Base-by-base conservation (phyloP, 2,329 filamentous ascomycete genomes). In the Cladophialophora psammophila region DNA sequence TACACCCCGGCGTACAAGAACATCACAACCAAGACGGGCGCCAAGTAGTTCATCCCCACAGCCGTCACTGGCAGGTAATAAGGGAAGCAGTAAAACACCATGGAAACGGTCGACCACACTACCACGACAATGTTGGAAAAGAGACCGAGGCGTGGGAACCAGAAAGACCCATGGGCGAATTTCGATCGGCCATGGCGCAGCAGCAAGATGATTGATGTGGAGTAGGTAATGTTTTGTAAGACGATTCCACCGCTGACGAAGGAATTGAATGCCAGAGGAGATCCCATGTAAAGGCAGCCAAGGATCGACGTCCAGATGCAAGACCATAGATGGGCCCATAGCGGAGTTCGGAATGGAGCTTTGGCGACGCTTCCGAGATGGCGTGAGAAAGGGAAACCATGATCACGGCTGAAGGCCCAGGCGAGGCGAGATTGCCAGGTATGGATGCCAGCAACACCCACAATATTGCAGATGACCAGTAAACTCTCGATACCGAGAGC, bases 11-110 rank as follows among this genome's bases (percentile, higher is more conserved):
- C 61, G 32, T 64, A 64, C 38, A 64, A 26, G 52, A 64, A 57
- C 26, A 57, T 57, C 18, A 64, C 36, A 34, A 62, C 36, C 36
- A 66, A n/a, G 48, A 66, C 82, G 79, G 36, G 76, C 75, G 0
- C 77, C 77, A 64, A 83, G 72, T 86, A 84, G 48, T 84, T 85
- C 80, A 85, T 84, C 9, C 77, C 81, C 35, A 78, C 75, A 0
- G 77, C 61, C 0, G 79, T 80, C 0, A 82, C 79, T 0, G 81
- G 83, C 71, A 80, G 74, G 0, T 72, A 63, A 1, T 75, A 76
- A 0, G 82, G 83, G 40, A 85, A 82, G 0, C 77, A 81, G 69
- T 82, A 82, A 48, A 85, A 82, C 1, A 83, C 66, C 40, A 82
- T 78, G 0, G 80, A 80, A 6, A 85, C 66, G 0, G 77, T 52